Base-by-base conservation (phyloP, 1,139 yeast species). In the Candida sp. region DNA sequence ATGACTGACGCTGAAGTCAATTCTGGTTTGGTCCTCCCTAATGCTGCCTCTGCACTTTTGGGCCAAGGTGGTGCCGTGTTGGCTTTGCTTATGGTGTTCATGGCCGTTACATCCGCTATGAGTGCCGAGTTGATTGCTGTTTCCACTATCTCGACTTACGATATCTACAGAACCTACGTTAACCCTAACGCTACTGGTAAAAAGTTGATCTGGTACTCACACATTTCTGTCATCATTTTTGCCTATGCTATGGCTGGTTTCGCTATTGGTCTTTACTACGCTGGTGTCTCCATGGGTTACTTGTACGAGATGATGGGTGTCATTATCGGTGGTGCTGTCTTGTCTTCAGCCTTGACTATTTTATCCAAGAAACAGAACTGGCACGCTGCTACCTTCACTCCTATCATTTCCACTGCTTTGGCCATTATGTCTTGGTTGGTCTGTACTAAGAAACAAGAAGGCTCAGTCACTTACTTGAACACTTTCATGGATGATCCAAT, bases 21-120 rank as follows among this genome's bases (percentile, higher is more conserved):
- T 58, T 87, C 93, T 31, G 97, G 97, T 42, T 75, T 91, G 53
- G 96, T 88, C 3, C 77, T 92, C 46, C 97, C 97, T 11, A 86
- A 88, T 57, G 96, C 96, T 27, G 96, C 97, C 1, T 87, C 85
- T 28, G 91, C 96, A 1, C 72, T 92, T 47, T 76, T 92, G 65
- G 97, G 97, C 45, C 86, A 80, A 59, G 90, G 94, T 53, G 97
- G 97, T 55, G 96, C 96, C 7, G 90, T 84, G 35, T 90, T 92
- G 35, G 79, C 93, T 4, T 77, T 91, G 52, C 67, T 92, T 40
- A 73, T 92, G 74, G 82, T 90, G 11, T 91, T 91, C 70, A 88
- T 90, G 91, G 90, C 92, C 42, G 88, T 84, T 43, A 86, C 92
- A 0, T 84, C 89, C 42, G 92, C 92, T 42, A 82, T 86, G 84